Percentiles rank a stretch among this genome's conserved stretches.
phyloP scores from a whole-genome alignment of 768 basidiomycete species.

The Kockovaella imperatae region DNA sequence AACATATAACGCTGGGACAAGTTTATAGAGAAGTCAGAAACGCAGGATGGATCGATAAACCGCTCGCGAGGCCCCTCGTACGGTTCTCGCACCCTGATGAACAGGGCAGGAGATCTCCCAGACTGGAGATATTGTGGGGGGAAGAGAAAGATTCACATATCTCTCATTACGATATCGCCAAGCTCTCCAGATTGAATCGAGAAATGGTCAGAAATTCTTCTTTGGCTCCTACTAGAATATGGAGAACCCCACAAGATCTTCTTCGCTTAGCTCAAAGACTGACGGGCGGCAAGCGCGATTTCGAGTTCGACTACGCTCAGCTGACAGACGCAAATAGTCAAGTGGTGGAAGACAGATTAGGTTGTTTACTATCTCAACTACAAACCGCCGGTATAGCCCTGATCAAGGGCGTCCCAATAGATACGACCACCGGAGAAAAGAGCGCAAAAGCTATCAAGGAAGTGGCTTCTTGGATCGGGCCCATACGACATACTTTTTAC shows the following conservation, averaged over 20 bases:
- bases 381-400: conserved; percentile 66
- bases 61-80: conserved; percentile 46
- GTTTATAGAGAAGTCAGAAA: conserved; percentile 6
- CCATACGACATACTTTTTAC: conserved; percentile 80
- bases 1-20: conserved; percentile 64
- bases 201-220: too few relatives aligned
- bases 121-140: too few relatives aligned
- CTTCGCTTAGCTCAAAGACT: too few relatives aligned
- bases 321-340: conserved; percentile 44
- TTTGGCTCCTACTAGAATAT: too few relatives aligned
- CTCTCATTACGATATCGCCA: too few relatives aligned
- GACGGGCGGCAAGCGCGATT: too few relatives aligned
- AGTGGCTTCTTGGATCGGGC: conserved; percentile 64
- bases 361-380: conserved; percentile 67
- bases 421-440: conserved; percentile 54
- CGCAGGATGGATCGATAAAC: neutral
- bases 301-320: too few relatives aligned
- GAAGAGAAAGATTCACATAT: too few relatives aligned
- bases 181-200: too few relatives aligned
- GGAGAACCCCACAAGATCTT: too few relatives aligned
- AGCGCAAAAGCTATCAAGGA: conserved; percentile 61
- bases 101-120: too few relatives aligned
- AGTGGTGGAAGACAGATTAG: conserved; percentile 50
- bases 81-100: conserved; percentile 43
- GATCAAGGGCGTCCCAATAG: conserved; percentile 61